Conservation (phyloP, 2,329 filamentous ascomycete genomes). For the Ophiobolus disseminans region DNA sequence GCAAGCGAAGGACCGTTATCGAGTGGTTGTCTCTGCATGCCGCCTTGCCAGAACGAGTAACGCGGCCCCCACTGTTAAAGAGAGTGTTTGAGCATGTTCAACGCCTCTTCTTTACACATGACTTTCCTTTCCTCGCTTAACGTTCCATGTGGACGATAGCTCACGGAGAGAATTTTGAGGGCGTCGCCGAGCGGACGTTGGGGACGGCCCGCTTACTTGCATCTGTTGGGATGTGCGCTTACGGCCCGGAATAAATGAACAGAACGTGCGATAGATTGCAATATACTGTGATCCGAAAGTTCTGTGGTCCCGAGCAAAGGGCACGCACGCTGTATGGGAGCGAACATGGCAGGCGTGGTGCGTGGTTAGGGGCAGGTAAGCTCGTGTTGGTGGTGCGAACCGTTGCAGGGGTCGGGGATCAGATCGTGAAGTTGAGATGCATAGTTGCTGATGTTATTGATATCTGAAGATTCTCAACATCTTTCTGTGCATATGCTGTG, state of each 20-base stretch:
- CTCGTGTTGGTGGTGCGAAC: slow-evolving; percentile 11
- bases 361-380: not conserved
- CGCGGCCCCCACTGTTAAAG: slow-evolving; percentile 12
- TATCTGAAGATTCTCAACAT: slow-evolving; percentile 5
- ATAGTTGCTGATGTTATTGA: slow-evolving; percentile 5
- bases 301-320: not conserved
- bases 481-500: not conserved
- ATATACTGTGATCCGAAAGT: slow-evolving; percentile 6
- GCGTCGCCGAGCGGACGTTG: not conserved
- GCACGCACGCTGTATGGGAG: not conserved
- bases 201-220: slow-evolving; percentile 13
- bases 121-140: slow-evolving; percentile 6
- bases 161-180: not conserved
- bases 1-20: slow-evolving; percentile 1
- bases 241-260: slow-evolving; percentile 4
- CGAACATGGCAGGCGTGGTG: slow-evolving; percentile 4
- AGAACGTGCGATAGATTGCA: slow-evolving; percentile 24
- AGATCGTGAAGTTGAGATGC: not conserved
- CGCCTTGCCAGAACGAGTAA: slow-evolving; percentile 20
- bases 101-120: slow-evolving; percentile 9
- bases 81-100: slow-evolving; percentile 31
- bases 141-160: not conserved
- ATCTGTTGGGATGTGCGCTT: slow-evolving; percentile 13
- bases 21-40: slow-evolving; percentile 3
- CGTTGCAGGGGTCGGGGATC: slow-evolving; percentile 2